phyloP scores from a whole-genome alignment of 352 stramenopile species.

The Phytophthora foliorum region DNA sequence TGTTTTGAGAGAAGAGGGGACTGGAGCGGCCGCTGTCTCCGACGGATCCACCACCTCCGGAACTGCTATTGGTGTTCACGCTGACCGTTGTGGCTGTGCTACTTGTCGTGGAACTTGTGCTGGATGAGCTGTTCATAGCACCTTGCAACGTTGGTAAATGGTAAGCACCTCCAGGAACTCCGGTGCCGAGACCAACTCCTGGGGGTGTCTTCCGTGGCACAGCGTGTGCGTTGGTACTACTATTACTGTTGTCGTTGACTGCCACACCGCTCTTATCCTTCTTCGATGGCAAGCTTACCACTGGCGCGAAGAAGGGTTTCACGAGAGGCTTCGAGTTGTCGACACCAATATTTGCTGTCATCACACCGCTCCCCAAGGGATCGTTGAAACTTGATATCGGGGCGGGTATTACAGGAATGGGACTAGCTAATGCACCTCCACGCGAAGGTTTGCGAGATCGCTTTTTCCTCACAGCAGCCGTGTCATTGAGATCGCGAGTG shows the following conservation, averaged over 20 bases:
- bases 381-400: slow-evolving; percentile 27
- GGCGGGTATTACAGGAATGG: slow-evolving; percentile 24
- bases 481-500: slow-evolving; percentile 70
- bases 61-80: slow-evolving; percentile 16
- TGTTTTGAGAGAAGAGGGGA: slow-evolving; percentile 39
- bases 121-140: slow-evolving; percentile 40
- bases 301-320: slow-evolving; percentile 43
- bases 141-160: slow-evolving; percentile 49
- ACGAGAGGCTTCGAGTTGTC: slow-evolving; percentile 23
- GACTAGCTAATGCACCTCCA: slow-evolving; percentile 1
- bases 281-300: slow-evolving; percentile 24
- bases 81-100: slow-evolving; percentile 31
- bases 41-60: neutral
- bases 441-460: slow-evolving; percentile 54
- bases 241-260: slow-evolving; percentile 18
- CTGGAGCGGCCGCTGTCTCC: slow-evolving; percentile 25
- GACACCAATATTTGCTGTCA: neutral
- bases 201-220: slow-evolving; percentile 26
- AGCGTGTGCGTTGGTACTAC: slow-evolving; percentile 24
- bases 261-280: slow-evolving; percentile 30
- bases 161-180: slow-evolving; percentile 16
- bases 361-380: slow-evolving; percentile 1
- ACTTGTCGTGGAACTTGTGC: slow-evolving; percentile 41
- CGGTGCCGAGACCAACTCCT: slow-evolving; percentile 16
- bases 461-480: slow-evolving; percentile 69